Evolutionary conservation across 768 basidiomycete genomes (phyloP).

Genomic region (Boletus bicolor): DNA sequence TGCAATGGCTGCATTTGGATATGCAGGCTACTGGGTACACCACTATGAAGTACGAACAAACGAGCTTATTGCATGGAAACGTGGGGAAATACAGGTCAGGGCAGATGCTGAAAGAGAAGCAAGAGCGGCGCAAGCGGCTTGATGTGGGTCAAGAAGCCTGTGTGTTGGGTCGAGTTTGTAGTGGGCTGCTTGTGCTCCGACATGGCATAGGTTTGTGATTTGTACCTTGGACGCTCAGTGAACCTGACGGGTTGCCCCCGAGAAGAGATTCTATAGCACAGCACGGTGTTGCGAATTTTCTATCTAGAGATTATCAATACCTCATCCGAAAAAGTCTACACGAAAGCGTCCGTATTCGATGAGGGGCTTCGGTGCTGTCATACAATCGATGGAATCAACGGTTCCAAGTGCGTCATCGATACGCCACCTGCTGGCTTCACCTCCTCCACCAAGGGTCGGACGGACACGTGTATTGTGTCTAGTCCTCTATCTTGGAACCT

Average conservation of each 20-base stretch:
- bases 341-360: background rate
- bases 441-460: background rate
- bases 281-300: slow-evolving; percentile 10
- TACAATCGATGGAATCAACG: background rate
- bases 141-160: slow-evolving; percentile 7
- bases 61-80: slow-evolving; percentile 61
- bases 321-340: slow-evolving; percentile 1
- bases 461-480: background rate
- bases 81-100: slow-evolving; percentile 54
- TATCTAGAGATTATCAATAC: slow-evolving; percentile 19
- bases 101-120: slow-evolving; percentile 25
- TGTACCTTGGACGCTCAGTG: background rate
- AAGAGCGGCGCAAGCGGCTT: slow-evolving; percentile 20
- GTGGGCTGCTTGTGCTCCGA: background rate
- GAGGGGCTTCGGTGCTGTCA: slow-evolving; percentile 1
- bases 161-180: background rate
- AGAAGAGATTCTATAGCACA: slow-evolving; percentile 9
- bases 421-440: background rate
- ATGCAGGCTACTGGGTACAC: slow-evolving; percentile 72
- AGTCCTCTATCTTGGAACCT: background rate
- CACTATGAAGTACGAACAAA: slow-evolving; percentile 61
- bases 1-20: slow-evolving; percentile 68
- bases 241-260: slow-evolving; percentile 6
- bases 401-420: background rate
- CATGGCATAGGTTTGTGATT: slow-evolving; percentile 24